Evolutionary conservation across 106 monocot species (phyloP).

Genomic region (Dendrobium chrysotoxum): DNA sequence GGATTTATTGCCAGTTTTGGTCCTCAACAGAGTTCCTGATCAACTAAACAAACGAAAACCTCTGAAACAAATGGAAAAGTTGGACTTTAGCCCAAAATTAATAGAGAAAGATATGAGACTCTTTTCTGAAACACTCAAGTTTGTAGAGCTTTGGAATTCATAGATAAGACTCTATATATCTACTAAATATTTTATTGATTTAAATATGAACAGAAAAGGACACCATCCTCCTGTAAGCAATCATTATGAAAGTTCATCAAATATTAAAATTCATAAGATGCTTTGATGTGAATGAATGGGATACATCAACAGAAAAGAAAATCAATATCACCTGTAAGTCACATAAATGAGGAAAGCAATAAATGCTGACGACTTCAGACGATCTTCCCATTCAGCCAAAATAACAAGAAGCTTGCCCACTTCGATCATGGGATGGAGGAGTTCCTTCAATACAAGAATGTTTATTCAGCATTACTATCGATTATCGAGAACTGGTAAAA

Average conservation of each 20-base stretch:
- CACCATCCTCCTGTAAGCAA: not conserved
- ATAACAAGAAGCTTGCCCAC: slow-evolving; percentile 19
- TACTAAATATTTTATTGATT: too few relatives aligned
- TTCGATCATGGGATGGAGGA: slow-evolving; percentile 47
- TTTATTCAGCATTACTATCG: not conserved
- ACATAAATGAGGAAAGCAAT: slow-evolving; percentile 24
- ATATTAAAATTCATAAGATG: not conserved
- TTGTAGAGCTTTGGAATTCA: not conserved
- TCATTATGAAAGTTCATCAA: not conserved
- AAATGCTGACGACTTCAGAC: slow-evolving; percentile 38
- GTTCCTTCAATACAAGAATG: slow-evolving; percentile 30
- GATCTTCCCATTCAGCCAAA: slow-evolving; percentile 52
- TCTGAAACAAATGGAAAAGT: too few relatives aligned
- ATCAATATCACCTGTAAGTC: slow-evolving; percentile 30
- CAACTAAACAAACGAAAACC: too few relatives aligned
- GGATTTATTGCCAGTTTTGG: too few relatives aligned
- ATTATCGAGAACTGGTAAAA: too few relatives aligned
- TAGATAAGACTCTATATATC: too few relatives aligned
- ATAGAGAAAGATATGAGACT: too few relatives aligned
- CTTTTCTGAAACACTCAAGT: not conserved
- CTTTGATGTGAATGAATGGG: not conserved
- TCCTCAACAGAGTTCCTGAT: too few relatives aligned
- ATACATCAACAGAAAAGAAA: not conserved
- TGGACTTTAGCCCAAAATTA: too few relatives aligned
- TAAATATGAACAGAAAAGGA: not conserved